Evolutionary conservation across 2,329 filamentous ascomycete species (phyloP).

Genomic region (Claviceps spartinae): DNA sequence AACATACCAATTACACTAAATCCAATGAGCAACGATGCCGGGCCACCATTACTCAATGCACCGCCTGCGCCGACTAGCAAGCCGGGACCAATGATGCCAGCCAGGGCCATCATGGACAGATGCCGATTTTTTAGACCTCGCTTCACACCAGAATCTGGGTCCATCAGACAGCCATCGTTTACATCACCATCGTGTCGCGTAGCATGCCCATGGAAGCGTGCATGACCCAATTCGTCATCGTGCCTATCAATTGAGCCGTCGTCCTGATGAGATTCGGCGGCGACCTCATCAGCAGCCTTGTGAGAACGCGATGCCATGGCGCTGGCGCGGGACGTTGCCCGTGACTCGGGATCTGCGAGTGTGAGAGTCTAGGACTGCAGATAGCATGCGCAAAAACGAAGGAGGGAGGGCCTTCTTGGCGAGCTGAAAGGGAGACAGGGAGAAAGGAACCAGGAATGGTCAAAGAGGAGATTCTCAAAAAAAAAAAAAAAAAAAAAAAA

Average conservation of each 20-base stretch:
- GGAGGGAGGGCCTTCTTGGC: neutral
- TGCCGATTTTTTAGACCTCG: constrained; percentile 56
- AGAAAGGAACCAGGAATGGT: neutral
- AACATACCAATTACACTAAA: constrained; percentile 50
- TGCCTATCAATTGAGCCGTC: constrained; percentile 10
- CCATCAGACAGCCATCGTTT: constrained; percentile 30
- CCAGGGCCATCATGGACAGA: constrained; percentile 51
- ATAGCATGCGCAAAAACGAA: too few species aligned
- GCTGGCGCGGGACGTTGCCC: neutral
- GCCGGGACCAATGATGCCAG: constrained; percentile 53
- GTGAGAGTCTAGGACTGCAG: too few species aligned
- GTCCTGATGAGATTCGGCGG: constrained; percentile 3
- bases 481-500: neutral
- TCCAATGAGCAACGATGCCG: constrained; percentile 58
- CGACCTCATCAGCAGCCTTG: neutral
- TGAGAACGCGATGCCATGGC: constrained; percentile 2
- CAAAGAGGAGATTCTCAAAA: neutral
- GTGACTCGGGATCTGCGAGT: neutral
- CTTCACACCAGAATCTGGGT: constrained; percentile 52
- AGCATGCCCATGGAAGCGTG: constrained; percentile 9
- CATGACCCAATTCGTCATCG: constrained; percentile 6
- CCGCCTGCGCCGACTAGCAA: constrained; percentile 59
- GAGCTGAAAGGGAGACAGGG: neutral
- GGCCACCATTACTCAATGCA: constrained; percentile 54
- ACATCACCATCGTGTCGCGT: constrained; percentile 8